Evolutionary conservation across 257 asterid genomes (phyloP).

Genomic region (Salvia splendens): DNA sequence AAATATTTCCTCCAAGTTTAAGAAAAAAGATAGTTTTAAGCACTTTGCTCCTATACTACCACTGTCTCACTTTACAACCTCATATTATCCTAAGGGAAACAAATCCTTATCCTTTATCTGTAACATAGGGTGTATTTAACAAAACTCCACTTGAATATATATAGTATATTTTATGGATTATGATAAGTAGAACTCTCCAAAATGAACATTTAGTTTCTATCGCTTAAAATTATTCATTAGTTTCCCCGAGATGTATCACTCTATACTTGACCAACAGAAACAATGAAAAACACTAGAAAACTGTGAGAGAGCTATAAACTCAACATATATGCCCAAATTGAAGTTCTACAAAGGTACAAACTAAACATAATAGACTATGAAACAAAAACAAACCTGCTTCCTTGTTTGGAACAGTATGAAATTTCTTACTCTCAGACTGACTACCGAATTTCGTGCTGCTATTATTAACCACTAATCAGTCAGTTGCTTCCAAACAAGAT

Average conservation of each 20-base stretch:
- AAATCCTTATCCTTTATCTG: neutral
- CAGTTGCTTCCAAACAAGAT: too few species aligned
- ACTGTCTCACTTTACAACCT: too few species aligned
- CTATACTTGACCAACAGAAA: constrained; percentile 12
- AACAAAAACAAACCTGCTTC: constrained; percentile 66
- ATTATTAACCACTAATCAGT: too few species aligned
- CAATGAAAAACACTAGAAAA: constrained; percentile 10
- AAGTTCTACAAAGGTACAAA: neutral
- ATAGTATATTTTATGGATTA: neutral
- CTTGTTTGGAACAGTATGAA: constrained; percentile 77
- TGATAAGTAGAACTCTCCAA: neutral
- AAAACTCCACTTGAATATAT: neutral
- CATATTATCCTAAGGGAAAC: too few species aligned
- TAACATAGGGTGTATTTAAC: neutral
- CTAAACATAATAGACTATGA: neutral
- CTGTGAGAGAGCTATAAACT: neutral
- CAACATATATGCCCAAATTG: neutral
- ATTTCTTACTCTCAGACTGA: constrained; percentile 40
- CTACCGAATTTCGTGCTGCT: constrained; percentile 49
- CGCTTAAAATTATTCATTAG: constrained; percentile 11
- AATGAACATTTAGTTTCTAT: constrained; percentile 7
- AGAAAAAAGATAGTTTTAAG: neutral
- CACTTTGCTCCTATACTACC: neutral
- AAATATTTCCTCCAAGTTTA: neutral
- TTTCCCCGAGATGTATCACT: neutral